A percentile compares a stretch with the other conserved stretches of the same genome.
Evolutionary conservation across 2,329 filamentous ascomycete genomes (phyloP).

Genomic region (Trichoderma sp.): DNA sequence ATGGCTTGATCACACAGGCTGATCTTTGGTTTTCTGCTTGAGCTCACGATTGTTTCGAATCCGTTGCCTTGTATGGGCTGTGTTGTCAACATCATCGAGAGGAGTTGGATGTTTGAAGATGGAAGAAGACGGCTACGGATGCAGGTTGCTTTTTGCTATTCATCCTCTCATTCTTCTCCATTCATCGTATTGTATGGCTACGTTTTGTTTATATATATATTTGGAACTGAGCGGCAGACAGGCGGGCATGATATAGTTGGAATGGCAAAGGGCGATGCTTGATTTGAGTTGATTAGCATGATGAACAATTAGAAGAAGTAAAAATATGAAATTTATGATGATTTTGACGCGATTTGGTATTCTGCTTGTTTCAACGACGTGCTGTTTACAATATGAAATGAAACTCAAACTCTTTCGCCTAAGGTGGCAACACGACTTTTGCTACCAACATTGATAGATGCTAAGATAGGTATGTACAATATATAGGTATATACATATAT

Average conservation of each 20-base stretch:
- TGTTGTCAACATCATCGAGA: conserved; percentile 2
- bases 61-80: neutral
- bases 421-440: no score
- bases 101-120: neutral
- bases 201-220: conserved; percentile 1
- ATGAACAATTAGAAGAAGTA: neutral
- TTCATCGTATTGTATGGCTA: neutral
- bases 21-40: conserved; percentile 2
- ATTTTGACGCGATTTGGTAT: neutral
- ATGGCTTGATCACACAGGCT: conserved; percentile 8
- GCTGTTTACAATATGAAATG: neutral
- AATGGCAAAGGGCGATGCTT: conserved; percentile 1
- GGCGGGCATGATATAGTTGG: conserved; percentile 10
- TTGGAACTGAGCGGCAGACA: conserved; percentile 2
- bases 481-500: neutral
- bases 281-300: conserved; percentile 7
- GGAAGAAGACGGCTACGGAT: neutral
- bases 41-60: neutral
- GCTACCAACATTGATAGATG: no score
- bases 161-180: neutral
- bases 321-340: conserved; percentile 9
- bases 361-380: no score
- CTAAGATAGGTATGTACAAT: neutral
- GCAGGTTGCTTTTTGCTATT: neutral
- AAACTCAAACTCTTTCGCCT: neutral